Base-by-base conservation (phyloP, 441 rosid genomes). In the Arabidopsis hybrid region DNA sequence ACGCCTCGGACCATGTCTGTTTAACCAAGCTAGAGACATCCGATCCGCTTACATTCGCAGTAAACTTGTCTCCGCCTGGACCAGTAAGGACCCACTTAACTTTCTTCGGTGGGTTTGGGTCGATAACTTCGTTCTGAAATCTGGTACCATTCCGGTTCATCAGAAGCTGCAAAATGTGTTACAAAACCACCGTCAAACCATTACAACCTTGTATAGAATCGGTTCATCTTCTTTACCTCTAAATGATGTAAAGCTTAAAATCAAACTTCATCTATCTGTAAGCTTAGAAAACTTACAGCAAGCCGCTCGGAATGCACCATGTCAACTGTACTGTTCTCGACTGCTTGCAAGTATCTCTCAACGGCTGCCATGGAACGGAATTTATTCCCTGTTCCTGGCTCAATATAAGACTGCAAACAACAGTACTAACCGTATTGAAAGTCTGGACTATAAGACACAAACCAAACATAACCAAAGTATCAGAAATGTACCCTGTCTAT, bases 41-140 rank as follows among this genome's bases (percentile, higher is more conserved):
- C 32, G 79, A 79, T 35, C 83, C 91, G 4, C 38, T 78, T 21
- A 83, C 57, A 53, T 69, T 58, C 13, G 89, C 73, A 26, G 71
- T 80, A 85, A 87, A 88, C 26, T 45, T 47, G 67, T 70, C 70
- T 60, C 82, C 87, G 14, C 82, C 63, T 8, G 79, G 76, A 72
- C 87, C 84, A 9, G 71, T 74, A 58, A 86, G 81, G 70, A 87
- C 82, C 89, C 89, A 87, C 61, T 86, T 86, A 12, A 83, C 73
- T 79, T 77, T 81, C 42, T 71, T 62, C 2, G 89, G 87, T 8
- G 82, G 85, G 53, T 29, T 80, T 65, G 79, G 69, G 52, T 71
- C 63, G 14, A 64, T 64, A 61, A 49, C 79, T 50, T 67, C 60
- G 29, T 60, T 12, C 18, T 6, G 34, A 18, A 21, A 32, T 50